Evolutionary conservation across 2,329 filamentous ascomycete genomes (phyloP).

Genomic region (Colletotrichum godetiae): DNA sequence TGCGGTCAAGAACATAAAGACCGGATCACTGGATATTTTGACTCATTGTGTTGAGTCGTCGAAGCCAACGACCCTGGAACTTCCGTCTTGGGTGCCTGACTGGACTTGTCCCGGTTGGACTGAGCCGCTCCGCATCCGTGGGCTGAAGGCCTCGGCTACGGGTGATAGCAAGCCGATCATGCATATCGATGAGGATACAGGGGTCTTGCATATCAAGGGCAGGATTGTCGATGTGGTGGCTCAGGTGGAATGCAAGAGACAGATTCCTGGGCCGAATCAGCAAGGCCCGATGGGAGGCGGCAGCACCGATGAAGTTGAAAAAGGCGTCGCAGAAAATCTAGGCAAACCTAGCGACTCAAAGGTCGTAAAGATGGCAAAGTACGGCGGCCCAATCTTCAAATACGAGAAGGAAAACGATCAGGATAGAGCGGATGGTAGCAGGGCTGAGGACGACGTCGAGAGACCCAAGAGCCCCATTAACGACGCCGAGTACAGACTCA

Average conservation of each 20-base stretch:
- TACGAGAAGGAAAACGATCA: background rate
- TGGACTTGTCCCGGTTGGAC: constrained; percentile 33
- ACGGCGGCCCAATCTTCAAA: background rate
- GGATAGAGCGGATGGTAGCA: background rate
- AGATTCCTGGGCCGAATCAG: background rate
- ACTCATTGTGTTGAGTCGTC: constrained; percentile 16
- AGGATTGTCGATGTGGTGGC: constrained; percentile 2
- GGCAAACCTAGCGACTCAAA: too few relatives aligned
- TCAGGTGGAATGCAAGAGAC: background rate
- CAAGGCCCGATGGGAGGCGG: background rate
- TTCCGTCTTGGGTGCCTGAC: constrained; percentile 35
- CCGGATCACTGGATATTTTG: constrained; percentile 4
- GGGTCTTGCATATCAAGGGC: constrained; percentile 2
- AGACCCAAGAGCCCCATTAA: background rate
- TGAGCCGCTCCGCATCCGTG: constrained; percentile 25
- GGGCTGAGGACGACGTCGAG: background rate
- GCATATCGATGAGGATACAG: background rate
- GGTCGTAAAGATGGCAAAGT: background rate
- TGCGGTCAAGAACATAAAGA: background rate
- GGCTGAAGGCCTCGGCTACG: background rate
- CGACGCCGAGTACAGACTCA: background rate
- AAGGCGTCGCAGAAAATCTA: too few relatives aligned
- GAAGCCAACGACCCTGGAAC: background rate
- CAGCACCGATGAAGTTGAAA: too few relatives aligned
- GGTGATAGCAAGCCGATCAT: background rate